Evolutionary conservation across 192 early-diverging fungal species (phyloP).

Genomic region (Coemansia sp.): DNA sequence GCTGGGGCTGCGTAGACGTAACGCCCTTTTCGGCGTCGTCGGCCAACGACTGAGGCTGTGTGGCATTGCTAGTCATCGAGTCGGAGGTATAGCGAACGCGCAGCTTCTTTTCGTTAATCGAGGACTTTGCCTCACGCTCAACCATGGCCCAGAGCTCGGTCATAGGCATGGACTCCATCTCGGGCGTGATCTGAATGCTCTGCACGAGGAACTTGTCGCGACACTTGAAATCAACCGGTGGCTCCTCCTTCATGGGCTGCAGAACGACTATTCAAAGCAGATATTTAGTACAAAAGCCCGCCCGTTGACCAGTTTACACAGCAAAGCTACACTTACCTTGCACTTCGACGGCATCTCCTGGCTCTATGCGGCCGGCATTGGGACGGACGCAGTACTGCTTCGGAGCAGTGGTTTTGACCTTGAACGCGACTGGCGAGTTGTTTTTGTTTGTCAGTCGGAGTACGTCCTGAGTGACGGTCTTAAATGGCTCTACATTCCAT

Average conservation of each 20-base stretch:
- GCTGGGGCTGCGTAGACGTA: slow-evolving; percentile 11
- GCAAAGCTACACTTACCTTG: slow-evolving; percentile 58
- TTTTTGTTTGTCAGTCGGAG: slow-evolving; percentile 65
- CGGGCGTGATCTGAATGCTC: slow-evolving; percentile 73
- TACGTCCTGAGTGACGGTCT: slow-evolving; percentile 57
- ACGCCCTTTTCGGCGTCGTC: background rate
- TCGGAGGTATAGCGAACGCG: slow-evolving; percentile 61
- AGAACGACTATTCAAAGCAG: slow-evolving; percentile 63
- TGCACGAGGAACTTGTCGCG: slow-evolving; percentile 98
- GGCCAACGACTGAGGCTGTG: background rate
- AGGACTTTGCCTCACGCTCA: slow-evolving; percentile 61
- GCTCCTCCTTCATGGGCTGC: slow-evolving; percentile 87
- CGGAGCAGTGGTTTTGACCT: slow-evolving; percentile 98
- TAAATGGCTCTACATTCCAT: slow-evolving; percentile 61
- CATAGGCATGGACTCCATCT: slow-evolving; percentile 62
- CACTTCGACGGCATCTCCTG: slow-evolving; percentile 67
- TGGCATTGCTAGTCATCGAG: slow-evolving; percentile 14
- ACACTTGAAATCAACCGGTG: slow-evolving; percentile 75
- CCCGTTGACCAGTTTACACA: background rate
- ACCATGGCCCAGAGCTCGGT: slow-evolving; percentile 72
- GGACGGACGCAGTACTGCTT: slow-evolving; percentile 97
- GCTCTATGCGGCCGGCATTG: slow-evolving; percentile 80
- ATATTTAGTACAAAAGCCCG: background rate
- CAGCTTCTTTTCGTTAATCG: slow-evolving; percentile 70
- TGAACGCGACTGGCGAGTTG: slow-evolving; percentile 82